Evolutionary conservation across 139 green algal species (phyloP), one percentile per base, ranked within the genome.

Genomic region (Micractinium sp.): DNA sequence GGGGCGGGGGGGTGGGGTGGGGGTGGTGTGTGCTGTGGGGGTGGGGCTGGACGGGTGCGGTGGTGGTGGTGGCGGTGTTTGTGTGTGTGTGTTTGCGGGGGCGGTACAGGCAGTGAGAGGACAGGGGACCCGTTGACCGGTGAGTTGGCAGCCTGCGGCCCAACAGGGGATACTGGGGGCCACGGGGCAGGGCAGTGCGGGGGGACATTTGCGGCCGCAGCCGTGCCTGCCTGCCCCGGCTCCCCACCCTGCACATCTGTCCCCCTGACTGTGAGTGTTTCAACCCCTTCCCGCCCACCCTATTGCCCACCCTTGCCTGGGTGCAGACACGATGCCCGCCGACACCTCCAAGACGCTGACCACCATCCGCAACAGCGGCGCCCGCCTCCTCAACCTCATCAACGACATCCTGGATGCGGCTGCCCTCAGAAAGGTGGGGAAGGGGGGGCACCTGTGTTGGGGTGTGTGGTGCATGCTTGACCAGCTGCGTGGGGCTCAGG

Each of bases 351-450:
- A 87, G 66, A 90, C 71, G 25, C 35, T 90, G n/a, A 75, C 75
- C 67, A 86, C 89, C 38, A 92, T 92, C 27, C 79, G 85, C 39
- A 90, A 90, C 85, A 81, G 38, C 33, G 89, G 89, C 14, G 77
- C 77, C 53, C 92, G 94, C 88, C 88, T 96, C 88, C 83, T 94
- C 31, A 95, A 93, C 90, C 90, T 96, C 38, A 94, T 96, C 53
- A 96, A 96, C 82, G 93, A 96, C 90, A 96, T 96, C 71, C 90
- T 96, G 38, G 94, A 96, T 56, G 92, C 93, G 29, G 92, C 94
- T 3, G 92, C 93, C 12, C 85, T 95, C 14, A 36, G 75, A 41
- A 94, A 87, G 83, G 89, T 86, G 82, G 0, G 33, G n/a, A 5
- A 3, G 15, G 15, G 12, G 33, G 35, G 61, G 47, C 47, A 56